Conservation (phyloP, 345 rosid species). For the Ceriops zippeliana region DNA sequence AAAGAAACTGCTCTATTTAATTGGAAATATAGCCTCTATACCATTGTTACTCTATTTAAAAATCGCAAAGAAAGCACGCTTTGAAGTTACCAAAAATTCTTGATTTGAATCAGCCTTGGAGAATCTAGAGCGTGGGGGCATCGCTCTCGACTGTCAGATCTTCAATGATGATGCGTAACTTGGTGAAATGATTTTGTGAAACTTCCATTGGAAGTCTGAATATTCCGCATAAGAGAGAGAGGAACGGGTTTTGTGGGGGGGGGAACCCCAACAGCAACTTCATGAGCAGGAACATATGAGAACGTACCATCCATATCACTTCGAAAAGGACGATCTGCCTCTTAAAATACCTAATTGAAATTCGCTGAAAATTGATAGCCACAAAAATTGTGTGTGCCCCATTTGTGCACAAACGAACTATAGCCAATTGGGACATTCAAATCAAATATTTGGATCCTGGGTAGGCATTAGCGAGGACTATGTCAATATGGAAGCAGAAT, state of each 20-base stretch:
- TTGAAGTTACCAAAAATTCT: background rate
- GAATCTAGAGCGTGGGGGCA: constrained; percentile 3
- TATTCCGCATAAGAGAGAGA: background rate
- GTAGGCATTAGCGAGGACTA: constrained; percentile 15
- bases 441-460: constrained; percentile 36
- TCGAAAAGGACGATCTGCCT: constrained; percentile 33
- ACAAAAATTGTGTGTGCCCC: constrained; percentile 20
- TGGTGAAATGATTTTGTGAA: constrained; percentile 23
- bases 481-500: too few relatives aligned
- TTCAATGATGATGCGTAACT: constrained; percentile 19
- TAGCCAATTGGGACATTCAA: background rate
- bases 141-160: constrained; percentile 6
- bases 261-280: constrained; percentile 39
- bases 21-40: too few relatives aligned
- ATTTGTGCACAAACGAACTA: constrained; percentile 17
- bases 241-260: background rate
- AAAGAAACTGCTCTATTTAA: too few relatives aligned
- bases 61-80: too few relatives aligned
- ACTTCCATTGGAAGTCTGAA: constrained; percentile 6
- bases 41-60: too few relatives aligned
- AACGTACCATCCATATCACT: constrained; percentile 46
- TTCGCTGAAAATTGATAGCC: constrained; percentile 22
- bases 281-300: constrained; percentile 31
- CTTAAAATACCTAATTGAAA: background rate
- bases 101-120: background rate